A percentile compares a stretch with the other conserved stretches of the same genome.
phyloP scores from a whole-genome alignment of 192 early-diverging fungal genomes.

The Coemansia umbellata region DNA sequence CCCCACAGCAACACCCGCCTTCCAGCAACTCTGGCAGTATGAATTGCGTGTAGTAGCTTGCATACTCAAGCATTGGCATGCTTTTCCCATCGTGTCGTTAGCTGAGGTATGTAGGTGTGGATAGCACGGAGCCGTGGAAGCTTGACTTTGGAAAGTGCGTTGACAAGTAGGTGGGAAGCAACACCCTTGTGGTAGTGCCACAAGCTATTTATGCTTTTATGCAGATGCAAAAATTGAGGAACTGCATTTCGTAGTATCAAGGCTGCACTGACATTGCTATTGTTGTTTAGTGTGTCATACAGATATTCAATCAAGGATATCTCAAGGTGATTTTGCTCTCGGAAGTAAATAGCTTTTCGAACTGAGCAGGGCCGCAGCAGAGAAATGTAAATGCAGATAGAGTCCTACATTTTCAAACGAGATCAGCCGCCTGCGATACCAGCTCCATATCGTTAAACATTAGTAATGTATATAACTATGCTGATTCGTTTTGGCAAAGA shows the following conservation, averaged over 20 bases:
- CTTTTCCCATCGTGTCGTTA: not conserved
- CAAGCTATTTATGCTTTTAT: not conserved
- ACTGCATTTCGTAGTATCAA: conserved; percentile 4
- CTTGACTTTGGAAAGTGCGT: not conserved
- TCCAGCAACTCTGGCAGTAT: not conserved
- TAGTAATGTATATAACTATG: not conserved
- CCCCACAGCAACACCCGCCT: not conserved
- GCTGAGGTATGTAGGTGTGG: not conserved
- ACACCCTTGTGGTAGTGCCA: conserved; percentile 14
- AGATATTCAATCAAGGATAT: conserved; percentile 7
- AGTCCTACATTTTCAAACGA: not conserved
- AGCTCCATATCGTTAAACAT: conserved; percentile 9
- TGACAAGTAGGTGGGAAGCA: conserved; percentile 17
- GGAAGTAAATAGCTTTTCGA: not conserved
- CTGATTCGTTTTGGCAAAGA: too few relatives aligned
- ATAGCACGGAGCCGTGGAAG: conserved; percentile 6
- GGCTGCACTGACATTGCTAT: not conserved
- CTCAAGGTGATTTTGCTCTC: not conserved
- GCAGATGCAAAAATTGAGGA: conserved; percentile 9
- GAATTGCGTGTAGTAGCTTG: conserved; percentile 6
- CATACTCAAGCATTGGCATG: conserved; percentile 2
- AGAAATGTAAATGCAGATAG: conserved; percentile 2
- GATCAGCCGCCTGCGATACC: not conserved
- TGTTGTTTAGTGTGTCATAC: conserved; percentile 10
- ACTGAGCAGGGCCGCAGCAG: not conserved